Evolutionary conservation across 1,284 basidiomycete species (phyloP).

Genomic region (Gastroboletus turbinatus): DNA sequence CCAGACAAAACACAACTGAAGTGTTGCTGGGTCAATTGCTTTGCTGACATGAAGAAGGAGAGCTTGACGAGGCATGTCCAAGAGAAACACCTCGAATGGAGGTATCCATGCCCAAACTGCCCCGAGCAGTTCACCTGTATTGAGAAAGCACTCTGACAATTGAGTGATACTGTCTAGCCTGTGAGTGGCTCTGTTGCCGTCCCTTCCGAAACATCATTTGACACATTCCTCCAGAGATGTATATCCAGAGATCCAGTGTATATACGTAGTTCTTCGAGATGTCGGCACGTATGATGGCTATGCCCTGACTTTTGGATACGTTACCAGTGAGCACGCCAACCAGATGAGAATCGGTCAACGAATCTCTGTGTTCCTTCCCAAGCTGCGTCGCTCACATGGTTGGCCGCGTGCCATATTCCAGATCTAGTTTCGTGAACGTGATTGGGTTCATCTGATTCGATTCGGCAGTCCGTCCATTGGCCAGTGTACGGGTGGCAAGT

Average conservation of each 20-base stretch:
- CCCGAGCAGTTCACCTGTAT: conserved; percentile 20
- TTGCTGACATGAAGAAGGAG: conserved; percentile 27
- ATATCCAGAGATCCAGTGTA: not conserved
- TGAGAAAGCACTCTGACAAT: conserved; percentile 5
- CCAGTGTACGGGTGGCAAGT: too few relatives aligned
- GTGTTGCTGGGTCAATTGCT: conserved; percentile 25
- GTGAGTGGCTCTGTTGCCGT: conserved; percentile 8
- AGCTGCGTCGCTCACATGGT: conserved; percentile 14
- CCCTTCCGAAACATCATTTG: too few relatives aligned
- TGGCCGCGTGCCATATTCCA: not conserved
- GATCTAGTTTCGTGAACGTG: not conserved
- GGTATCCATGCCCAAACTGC: conserved; percentile 20
- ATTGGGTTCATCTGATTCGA: too few relatives aligned
- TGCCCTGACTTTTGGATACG: not conserved
- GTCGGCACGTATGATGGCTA: not conserved
- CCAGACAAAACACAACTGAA: conserved; percentile 10
- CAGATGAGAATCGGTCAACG: not conserved
- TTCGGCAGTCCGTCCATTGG: too few relatives aligned
- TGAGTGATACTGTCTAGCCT: not conserved
- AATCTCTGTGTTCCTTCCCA: conserved; percentile 15
- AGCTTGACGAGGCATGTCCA: conserved; percentile 28
- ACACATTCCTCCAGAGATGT: conserved; percentile 3
- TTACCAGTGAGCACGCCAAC: not conserved
- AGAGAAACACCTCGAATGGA: conserved; percentile 28
- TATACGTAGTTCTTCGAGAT: not conserved